Base-by-base conservation (phyloP, 805 yeast species). In the Zygotorulaspora danielsina region DNA sequence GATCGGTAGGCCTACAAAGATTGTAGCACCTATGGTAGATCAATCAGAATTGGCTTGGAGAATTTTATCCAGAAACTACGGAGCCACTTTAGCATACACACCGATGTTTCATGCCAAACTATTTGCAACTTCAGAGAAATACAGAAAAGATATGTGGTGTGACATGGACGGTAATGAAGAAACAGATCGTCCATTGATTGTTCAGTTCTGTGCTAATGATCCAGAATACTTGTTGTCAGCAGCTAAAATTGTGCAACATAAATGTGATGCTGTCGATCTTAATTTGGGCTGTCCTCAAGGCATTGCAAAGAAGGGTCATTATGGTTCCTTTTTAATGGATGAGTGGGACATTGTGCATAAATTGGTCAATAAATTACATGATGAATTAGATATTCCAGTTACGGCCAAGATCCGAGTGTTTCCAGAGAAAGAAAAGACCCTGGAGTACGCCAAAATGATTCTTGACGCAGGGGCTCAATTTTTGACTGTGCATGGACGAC, bases 11-110 rank as follows among this genome's bases (percentile, higher is more conserved):
- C 98, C 98, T 2, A 75, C 70, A 35, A 85, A 83, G 48, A 81
- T 93, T 18, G 93, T 93, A 15, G 98, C 97, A 3, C 99, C 99
- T 1, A 90, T 93, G 97, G 99, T 93, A 13, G 99, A 93, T 61
- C 97, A 88, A 50, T 80, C 90, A 3, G 99, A 93, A 57, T 71
- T 93, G 13, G 97, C 95, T 2, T 93, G 97, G 97, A 72, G 99
- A 48, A 73, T 85, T 12, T 67, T 93, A 11, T 84, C 95, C 3
- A 72, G 97, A 40, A 70, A 73, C 43, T 82, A 89, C 54, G 99
- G 99, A 3, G 97, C 98, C 0, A 86, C 88, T 2, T 67, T 93
- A 22, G 86, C 96, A 55, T 93, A 90, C 55, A 85, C 97, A 0
- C 99, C 99, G 3, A 93, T 93, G 99, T 76, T 84, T 49, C 97